These are phyloP conservation scores for Litchi chinensis DNA, from an alignment of 345 rosid genomes.

Conservation along the genomic window DNA sequence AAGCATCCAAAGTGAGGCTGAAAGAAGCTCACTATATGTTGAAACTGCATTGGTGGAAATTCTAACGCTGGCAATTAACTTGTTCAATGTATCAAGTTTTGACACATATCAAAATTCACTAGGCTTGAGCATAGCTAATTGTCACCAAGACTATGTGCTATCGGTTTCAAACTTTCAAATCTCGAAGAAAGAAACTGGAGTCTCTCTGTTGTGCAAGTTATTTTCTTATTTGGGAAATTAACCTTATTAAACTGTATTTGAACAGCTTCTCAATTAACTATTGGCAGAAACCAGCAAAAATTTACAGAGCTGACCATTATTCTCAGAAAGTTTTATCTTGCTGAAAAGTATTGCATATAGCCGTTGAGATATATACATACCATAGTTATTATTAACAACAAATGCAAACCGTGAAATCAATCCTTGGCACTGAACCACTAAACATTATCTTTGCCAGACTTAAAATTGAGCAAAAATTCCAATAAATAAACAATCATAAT, in stretches of 20 bases:
- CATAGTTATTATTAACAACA: background rate
- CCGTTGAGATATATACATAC: background rate
- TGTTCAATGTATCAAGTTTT: background rate
- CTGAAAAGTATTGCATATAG: background rate
- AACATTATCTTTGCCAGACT: background rate
- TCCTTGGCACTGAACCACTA: background rate
- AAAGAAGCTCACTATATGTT: background rate
- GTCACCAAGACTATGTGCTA: background rate
- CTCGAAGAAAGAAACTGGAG: background rate
- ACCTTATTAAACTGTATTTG: no score
- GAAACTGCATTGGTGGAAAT: background rate
- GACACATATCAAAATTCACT: background rate
- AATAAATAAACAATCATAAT: background rate
- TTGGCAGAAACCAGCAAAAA: background rate
- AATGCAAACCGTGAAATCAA: background rate
- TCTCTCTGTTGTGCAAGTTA: no score
- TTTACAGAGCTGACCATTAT: background rate
- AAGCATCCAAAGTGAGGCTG: background rate
- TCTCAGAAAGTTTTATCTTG: background rate
- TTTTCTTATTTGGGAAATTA: no score
- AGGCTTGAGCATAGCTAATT: conserved; percentile 6
- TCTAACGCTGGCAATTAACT: no score
- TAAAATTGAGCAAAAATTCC: background rate
- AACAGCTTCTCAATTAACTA: no score
- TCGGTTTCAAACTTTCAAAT: no score